Conservation (phyloP, 768 basidiomycete species). For the Naematelia aurantialba region DNA sequence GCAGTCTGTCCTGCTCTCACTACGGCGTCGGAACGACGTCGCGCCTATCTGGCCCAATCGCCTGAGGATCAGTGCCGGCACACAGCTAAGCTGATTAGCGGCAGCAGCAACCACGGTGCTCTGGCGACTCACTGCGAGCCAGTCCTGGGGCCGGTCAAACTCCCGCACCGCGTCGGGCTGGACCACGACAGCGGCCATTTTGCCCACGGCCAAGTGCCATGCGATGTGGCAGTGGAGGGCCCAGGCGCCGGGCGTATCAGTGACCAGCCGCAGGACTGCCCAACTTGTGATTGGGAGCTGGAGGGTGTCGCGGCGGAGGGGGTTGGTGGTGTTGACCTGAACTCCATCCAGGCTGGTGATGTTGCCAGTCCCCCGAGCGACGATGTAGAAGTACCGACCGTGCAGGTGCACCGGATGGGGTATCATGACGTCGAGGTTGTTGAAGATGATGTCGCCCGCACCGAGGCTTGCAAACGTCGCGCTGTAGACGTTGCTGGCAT, state of each 20-base stretch:
- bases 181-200: constrained; percentile 25
- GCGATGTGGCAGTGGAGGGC: constrained; percentile 57
- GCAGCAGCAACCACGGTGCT: background rate
- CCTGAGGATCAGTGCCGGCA: constrained; percentile 8
- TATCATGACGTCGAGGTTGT: constrained; percentile 26
- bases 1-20: background rate
- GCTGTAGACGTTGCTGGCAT: constrained; percentile 12
- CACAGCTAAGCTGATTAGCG: constrained; percentile 14
- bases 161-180: constrained; percentile 21
- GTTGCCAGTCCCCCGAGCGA: constrained; percentile 24
- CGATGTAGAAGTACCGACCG: constrained; percentile 24
- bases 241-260: constrained; percentile 59
- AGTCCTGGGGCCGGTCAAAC: constrained; percentile 18
- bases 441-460: constrained; percentile 28
- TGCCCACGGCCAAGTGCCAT: constrained; percentile 31
- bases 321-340: constrained; percentile 49
- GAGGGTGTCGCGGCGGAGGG: constrained; percentile 54
- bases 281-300: constrained; percentile 51
- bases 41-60: constrained; percentile 6
- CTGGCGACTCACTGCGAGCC: constrained; percentile 24
- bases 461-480: constrained; percentile 15
- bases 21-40: background rate
- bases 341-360: constrained; percentile 3
- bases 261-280: constrained; percentile 55
- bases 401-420: constrained; percentile 33